A percentile compares a stretch with the other conserved stretches of the same genome.
Conservation (phyloP, 176 grass and related monocot species). For the Olyra latifolia region DNA sequence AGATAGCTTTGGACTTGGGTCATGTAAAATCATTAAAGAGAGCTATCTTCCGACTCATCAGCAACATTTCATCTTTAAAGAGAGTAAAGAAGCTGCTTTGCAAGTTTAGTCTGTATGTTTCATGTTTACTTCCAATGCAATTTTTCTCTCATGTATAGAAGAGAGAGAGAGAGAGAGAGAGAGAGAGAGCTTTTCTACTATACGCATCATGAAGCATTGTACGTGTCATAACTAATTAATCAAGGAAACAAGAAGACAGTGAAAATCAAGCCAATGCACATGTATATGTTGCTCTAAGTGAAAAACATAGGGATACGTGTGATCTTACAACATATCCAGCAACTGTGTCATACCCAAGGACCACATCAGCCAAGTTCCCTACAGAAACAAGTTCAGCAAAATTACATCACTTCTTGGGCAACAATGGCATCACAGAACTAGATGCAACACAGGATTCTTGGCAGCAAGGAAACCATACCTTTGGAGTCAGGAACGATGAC, state of each 20-base stretch:
- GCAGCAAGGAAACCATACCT: constrained; percentile 30
- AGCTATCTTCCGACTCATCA: not conserved
- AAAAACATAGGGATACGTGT: not conserved
- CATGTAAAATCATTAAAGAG: not conserved
- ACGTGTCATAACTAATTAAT: no score
- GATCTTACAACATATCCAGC: constrained; percentile 76
- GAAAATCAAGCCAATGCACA: not conserved
- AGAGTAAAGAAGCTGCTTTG: not conserved
- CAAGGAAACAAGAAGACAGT: not conserved
- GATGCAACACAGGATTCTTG: not conserved
- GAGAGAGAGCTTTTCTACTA: no score
- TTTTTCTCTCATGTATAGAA: not conserved
- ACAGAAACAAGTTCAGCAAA: not conserved
- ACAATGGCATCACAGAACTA: not conserved
- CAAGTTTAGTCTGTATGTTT: not conserved
- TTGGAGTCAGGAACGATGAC: constrained; percentile 71
- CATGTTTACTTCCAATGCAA: not conserved
- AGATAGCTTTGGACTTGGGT: not conserved
- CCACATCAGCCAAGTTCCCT: constrained; percentile 80
- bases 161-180: no score
- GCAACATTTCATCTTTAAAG: not conserved
- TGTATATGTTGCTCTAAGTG: not conserved
- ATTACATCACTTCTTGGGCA: not conserved
- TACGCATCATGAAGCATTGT: not conserved
- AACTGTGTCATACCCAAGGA: constrained; percentile 70